Conservation (phyloP, 1,139 yeast genomes). For the Scheffersomyces cryptocercus region DNA sequence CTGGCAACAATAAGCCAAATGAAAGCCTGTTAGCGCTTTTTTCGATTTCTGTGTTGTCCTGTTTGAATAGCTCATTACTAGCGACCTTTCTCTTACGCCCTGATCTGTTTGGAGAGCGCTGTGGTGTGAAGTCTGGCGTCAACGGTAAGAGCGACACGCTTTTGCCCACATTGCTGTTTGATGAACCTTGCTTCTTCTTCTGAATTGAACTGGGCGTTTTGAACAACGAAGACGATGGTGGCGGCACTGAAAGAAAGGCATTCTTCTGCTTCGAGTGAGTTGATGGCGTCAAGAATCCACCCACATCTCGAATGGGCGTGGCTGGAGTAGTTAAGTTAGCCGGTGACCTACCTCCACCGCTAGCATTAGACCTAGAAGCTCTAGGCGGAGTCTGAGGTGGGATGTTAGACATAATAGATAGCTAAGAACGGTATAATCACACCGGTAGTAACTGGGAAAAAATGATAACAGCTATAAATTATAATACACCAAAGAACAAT, state of each 20-base stretch:
- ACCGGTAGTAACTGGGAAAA: no score
- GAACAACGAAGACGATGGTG: slow-evolving; percentile 4
- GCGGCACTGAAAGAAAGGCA: slow-evolving; percentile 3
- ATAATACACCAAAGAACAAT: no score
- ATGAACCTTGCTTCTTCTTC: slow-evolving; percentile 7
- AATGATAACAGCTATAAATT: no score
- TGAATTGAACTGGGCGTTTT: slow-evolving; percentile 13
- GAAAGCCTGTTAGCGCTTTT: slow-evolving; percentile 10
- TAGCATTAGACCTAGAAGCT: neutral
- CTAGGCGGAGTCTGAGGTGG: neutral
- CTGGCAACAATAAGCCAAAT: slow-evolving; percentile 38
- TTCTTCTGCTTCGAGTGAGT: slow-evolving; percentile 10
- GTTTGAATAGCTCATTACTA: slow-evolving; percentile 16
- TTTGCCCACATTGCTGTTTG: neutral
- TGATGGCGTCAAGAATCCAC: slow-evolving; percentile 10
- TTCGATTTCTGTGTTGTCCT: slow-evolving; percentile 4
- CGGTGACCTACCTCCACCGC: neutral
- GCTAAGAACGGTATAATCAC: no score
- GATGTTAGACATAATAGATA: neutral
- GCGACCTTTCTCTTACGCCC: slow-evolving; percentile 13
- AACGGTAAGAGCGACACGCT: slow-evolving; percentile 18
- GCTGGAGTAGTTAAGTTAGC: neutral
- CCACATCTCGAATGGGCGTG: neutral
- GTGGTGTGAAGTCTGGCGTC: slow-evolving; percentile 41
- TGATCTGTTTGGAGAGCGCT: slow-evolving; percentile 15